A percentile compares a stretch with the other conserved stretches of the same genome.
These are phyloP conservation scores for Fennellomyces sp. DNA, from an alignment of 371 early-diverging fungal species.

Conservation along the genomic window DNA sequence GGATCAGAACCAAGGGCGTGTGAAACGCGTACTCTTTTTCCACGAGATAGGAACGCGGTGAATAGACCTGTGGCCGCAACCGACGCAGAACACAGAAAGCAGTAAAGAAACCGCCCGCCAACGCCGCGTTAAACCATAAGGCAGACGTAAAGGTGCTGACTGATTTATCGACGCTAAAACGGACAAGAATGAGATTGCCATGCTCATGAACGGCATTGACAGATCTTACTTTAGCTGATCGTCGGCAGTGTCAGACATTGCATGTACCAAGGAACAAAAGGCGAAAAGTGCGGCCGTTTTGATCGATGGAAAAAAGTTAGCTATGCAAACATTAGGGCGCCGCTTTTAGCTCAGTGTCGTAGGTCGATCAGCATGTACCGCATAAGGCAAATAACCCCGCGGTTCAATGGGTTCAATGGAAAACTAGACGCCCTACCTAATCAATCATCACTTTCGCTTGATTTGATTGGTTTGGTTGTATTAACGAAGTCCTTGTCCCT, in stretches of 20 bases:
- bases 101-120: conserved; percentile 57
- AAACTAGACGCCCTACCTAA: too few relatives aligned
- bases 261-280: conserved; percentile 20
- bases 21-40: conserved; percentile 48
- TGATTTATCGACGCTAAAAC: conserved; percentile 43
- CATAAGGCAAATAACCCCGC: background rate
- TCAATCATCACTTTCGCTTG: background rate
- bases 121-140: conserved; percentile 64
- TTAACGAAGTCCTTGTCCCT: background rate
- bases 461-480: background rate
- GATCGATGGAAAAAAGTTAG: too few relatives aligned
- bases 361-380: too few relatives aligned
- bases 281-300: background rate
- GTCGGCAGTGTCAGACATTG: conserved; percentile 3
- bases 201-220: background rate
- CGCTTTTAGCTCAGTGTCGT: too few relatives aligned
- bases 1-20: background rate
- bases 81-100: conserved; percentile 67
- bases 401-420: background rate
- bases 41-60: conserved; percentile 72
- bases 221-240: conserved; percentile 3
- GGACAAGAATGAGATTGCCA: background rate
- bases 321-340: too few relatives aligned
- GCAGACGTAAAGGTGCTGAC: conserved; percentile 67
- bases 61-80: conserved; percentile 60